A percentile compares a stretch with the other conserved stretches of the same genome.
Conservation (phyloP, 2,329 filamentous ascomycete species). For the Beauveria rudraprayagi region DNA sequence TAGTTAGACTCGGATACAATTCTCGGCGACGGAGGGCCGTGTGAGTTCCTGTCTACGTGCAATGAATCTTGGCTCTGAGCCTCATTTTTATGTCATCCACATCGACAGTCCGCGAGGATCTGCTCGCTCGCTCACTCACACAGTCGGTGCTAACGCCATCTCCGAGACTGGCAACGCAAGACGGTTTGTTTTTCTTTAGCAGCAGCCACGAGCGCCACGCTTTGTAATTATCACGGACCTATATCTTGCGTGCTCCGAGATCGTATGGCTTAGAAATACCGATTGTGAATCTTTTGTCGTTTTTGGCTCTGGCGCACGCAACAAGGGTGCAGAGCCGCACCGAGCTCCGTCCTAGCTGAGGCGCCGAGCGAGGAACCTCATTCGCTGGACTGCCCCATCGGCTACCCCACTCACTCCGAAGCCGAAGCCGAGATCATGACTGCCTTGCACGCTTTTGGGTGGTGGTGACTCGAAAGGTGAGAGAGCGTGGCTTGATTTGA, state of each 20-base stretch:
- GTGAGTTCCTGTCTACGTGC: not conserved
- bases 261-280: constrained; percentile 3
- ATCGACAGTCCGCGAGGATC: not conserved
- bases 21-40: not conserved
- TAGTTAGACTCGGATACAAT: not conserved
- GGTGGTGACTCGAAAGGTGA: not conserved
- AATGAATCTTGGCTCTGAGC: not conserved
- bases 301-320: not conserved
- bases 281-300: not conserved
- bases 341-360: not conserved
- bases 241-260: not conserved
- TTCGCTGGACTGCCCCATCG: not conserved
- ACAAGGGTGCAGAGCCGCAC: not conserved
- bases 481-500: not conserved
- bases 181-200: not conserved
- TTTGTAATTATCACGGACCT: not conserved
- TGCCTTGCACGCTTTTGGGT: too few species aligned
- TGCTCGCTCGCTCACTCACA: not conserved
- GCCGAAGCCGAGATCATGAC: not conserved
- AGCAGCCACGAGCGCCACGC: not conserved
- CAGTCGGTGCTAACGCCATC: not conserved
- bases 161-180: not conserved
- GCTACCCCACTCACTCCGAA: constrained; percentile 2
- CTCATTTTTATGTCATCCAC: not conserved
- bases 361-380: not conserved